phyloP scores from a whole-genome alignment of 2,329 filamentous ascomycete species.

The Tolypocladium endophyticum region DNA sequence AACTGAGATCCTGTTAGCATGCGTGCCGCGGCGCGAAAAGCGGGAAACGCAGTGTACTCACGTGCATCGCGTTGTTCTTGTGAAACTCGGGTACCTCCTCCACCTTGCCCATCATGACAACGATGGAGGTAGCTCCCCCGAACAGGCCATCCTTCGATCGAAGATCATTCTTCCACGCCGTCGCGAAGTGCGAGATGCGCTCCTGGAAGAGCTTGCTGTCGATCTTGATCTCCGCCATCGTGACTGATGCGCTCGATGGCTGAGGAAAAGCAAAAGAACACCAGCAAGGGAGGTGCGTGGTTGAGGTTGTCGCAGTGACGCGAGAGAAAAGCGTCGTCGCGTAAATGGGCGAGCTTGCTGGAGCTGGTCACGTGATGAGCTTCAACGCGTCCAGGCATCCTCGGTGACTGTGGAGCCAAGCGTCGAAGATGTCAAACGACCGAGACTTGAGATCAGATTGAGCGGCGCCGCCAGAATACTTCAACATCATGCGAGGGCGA shows the following conservation, averaged over 20 bases:
- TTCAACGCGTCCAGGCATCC: slow-evolving; percentile 11
- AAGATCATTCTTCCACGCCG: slow-evolving; percentile 95
- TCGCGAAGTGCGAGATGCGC: slow-evolving; percentile 75
- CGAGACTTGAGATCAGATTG: not conserved
- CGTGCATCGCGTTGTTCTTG: slow-evolving; percentile 95
- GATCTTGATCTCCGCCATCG: slow-evolving; percentile 81
- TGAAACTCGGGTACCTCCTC: slow-evolving; percentile 79
- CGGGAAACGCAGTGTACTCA: slow-evolving; percentile 32
- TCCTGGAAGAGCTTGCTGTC: slow-evolving; percentile 90
- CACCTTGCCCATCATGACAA: slow-evolving; percentile 90
- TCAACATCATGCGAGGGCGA: not conserved
- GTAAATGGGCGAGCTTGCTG: slow-evolving; percentile 24
- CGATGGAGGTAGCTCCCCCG: slow-evolving; percentile 73
- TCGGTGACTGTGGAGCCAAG: not conserved
- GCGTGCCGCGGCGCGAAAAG: not conserved
- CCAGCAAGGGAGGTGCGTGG: slow-evolving; percentile 3
- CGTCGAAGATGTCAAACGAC: not conserved
- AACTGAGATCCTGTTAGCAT: slow-evolving; percentile 47
- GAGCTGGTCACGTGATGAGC: slow-evolving; percentile 22
- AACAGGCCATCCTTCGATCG: slow-evolving; percentile 78
- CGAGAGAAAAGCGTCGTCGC: slow-evolving; percentile 31
- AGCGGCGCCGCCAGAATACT: not conserved
- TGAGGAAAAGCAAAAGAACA: slow-evolving; percentile 7
- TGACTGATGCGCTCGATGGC: slow-evolving; percentile 24
- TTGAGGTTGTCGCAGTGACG: slow-evolving; percentile 19